Evolutionary conservation across 1,284 basidiomycete genomes (phyloP).

Genomic region (Microbotryomycetes sp.): DNA sequence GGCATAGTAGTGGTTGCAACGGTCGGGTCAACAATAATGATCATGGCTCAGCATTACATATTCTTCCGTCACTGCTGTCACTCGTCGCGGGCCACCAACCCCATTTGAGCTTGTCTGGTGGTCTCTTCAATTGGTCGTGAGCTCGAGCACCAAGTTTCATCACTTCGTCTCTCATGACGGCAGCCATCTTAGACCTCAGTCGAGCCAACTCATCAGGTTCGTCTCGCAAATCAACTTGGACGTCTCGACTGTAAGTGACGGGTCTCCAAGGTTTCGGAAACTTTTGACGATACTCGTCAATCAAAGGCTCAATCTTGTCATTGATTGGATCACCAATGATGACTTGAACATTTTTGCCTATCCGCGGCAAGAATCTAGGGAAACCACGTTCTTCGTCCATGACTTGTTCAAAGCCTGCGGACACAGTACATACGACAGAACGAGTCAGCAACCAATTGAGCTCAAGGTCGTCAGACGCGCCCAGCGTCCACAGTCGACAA

Average conservation of each 20-base stretch:
- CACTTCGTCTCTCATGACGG: conserved; percentile 25
- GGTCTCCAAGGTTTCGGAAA: conserved; percentile 20
- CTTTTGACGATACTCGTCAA: conserved; percentile 13
- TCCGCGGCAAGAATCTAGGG: conserved; percentile 66
- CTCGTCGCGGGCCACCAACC: background rate
- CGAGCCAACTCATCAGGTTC: conserved; percentile 25
- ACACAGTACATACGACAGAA: background rate
- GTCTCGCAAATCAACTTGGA: conserved; percentile 20
- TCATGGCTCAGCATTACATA: too few species aligned
- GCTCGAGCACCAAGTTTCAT: conserved; percentile 24
- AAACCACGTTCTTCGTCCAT: conserved; percentile 76
- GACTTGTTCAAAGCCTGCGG: conserved; percentile 70
- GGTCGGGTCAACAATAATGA: too few species aligned
- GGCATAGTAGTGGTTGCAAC: too few species aligned
- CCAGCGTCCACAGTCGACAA: too few species aligned
- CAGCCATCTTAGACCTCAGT: conserved; percentile 32
- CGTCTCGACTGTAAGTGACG: conserved; percentile 13
- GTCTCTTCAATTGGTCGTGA: background rate
- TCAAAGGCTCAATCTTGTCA: conserved; percentile 43
- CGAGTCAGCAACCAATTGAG: background rate
- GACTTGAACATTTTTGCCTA: conserved; percentile 58
- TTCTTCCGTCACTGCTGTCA: background rate
- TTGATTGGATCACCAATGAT: conserved; percentile 62
- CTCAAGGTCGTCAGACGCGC: too few species aligned
- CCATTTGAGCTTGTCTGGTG: background rate